These are phyloP conservation scores for Amylocystis lapponica DNA, from an alignment of 768 basidiomycete species.

Conservation along the genomic window DNA sequence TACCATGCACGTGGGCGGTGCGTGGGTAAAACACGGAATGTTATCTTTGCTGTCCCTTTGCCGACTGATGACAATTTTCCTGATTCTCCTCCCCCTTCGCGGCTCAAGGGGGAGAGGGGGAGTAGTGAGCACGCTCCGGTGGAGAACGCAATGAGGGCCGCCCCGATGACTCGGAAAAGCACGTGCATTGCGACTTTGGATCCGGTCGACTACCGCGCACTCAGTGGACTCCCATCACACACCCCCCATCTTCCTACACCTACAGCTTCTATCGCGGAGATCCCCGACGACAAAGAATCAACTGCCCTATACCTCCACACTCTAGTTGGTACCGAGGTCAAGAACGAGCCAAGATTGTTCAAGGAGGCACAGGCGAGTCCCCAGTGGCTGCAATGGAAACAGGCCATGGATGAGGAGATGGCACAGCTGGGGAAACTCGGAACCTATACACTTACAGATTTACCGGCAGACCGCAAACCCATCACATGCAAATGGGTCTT, in stretches of 20 bases:
- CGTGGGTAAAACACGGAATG: conserved; percentile 3
- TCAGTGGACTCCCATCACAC: too few species aligned
- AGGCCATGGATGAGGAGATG: conserved; percentile 7
- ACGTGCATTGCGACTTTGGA: too few species aligned
- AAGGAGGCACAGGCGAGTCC: conserved; percentile 5
- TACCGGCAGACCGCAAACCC: conserved; percentile 12
- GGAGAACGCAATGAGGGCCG: too few species aligned
- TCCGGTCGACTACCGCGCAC: too few species aligned
- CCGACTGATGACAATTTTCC: background rate
- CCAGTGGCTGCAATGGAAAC: conserved; percentile 1
- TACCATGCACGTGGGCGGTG: conserved; percentile 5
- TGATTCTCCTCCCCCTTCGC: background rate
- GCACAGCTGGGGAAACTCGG: conserved; percentile 1
- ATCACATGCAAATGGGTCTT: conserved; percentile 29
- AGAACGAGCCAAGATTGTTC: background rate
- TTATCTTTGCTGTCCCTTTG: conserved; percentile 1
- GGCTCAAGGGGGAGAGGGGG: conserved; percentile 10
- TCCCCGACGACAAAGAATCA: background rate
- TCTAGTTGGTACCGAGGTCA: conserved; percentile 1
- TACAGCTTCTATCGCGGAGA: background rate
- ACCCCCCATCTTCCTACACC: too few species aligned
- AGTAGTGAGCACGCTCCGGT: background rate
- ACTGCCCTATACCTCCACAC: background rate
- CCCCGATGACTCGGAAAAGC: too few species aligned
- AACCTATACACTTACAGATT: background rate